These are phyloP conservation scores for Paecilomyces fulvus DNA, from an alignment of 2,329 filamentous ascomycete species.

Conservation along the genomic window DNA sequence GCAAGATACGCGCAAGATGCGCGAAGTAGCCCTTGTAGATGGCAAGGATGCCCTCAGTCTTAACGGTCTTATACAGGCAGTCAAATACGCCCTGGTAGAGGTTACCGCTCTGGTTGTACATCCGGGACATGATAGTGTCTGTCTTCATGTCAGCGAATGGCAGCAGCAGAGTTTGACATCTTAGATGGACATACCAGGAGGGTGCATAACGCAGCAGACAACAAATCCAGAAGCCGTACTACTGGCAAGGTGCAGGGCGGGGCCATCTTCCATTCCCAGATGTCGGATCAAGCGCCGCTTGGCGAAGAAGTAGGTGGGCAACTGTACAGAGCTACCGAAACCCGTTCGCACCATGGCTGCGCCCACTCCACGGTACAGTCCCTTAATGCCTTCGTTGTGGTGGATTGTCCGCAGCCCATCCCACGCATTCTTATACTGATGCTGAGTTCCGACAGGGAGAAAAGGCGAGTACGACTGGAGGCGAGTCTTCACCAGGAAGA, in stretches of 20 bases:
- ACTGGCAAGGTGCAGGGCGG: constrained; percentile 77
- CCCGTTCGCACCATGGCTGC: constrained; percentile 95
- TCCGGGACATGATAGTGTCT: constrained; percentile 96
- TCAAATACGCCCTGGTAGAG: constrained; percentile 92
- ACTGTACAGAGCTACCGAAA: constrained; percentile 89
- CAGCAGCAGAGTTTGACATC: constrained; percentile 2
- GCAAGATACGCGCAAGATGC: constrained; percentile 85
- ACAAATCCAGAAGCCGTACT: constrained; percentile 89
- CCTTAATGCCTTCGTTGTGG: constrained; percentile 63
- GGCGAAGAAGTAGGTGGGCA: constrained; percentile 97
- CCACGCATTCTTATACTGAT: constrained; percentile 75
- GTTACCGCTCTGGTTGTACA: constrained; percentile 98
- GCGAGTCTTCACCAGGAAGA: constrained; percentile 96
- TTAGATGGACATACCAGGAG: constrained; percentile 56
- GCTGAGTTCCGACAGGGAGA: constrained; percentile 92
- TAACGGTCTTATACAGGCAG: constrained; percentile 82
- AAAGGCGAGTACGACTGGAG: constrained; percentile 90
- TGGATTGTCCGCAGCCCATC: constrained; percentile 81
- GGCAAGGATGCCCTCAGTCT: constrained; percentile 81
- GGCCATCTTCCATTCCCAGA: constrained; percentile 82
- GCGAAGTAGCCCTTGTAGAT: constrained; percentile 98
- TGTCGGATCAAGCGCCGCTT: constrained; percentile 78
- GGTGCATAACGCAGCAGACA: constrained; percentile 96
- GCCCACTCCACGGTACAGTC: constrained; percentile 81
- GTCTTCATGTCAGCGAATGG: constrained; percentile 5